phyloP scores from a whole-genome alignment of 2,329 filamentous ascomycete genomes.

The Pseudogymnoascus pannorum region DNA sequence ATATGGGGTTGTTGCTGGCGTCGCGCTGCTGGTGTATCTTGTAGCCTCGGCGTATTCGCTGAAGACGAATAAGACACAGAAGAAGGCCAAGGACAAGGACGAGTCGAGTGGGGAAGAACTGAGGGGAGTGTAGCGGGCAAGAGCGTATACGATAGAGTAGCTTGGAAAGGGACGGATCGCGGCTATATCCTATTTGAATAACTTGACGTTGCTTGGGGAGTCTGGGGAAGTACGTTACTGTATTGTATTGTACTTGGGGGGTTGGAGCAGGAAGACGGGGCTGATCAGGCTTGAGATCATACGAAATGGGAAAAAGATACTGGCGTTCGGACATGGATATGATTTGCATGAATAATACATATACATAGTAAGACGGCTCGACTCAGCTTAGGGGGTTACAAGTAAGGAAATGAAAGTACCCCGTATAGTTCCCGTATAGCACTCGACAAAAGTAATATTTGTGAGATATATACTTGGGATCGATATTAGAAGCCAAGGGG shows the following conservation, averaged over 20 bases:
- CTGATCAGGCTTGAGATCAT: not conserved
- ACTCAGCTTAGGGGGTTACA: not conserved
- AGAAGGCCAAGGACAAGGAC: not conserved
- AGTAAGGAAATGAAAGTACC: not conserved
- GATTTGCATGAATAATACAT: no score
- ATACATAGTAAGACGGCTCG: not conserved
- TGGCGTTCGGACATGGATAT: not conserved
- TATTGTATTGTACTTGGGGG: not conserved
- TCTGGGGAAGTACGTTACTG: not conserved
- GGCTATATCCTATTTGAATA: not conserved
- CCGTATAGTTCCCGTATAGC: not conserved
- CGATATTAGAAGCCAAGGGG: not conserved
- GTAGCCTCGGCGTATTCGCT: conserved; percentile 8
- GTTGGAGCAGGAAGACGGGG: not conserved
- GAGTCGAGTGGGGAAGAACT: not conserved
- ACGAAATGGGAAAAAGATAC: not conserved
- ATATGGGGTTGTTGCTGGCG: conserved; percentile 48
- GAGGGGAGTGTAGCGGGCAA: not conserved
- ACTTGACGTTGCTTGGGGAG: not conserved
- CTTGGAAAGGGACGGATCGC: not conserved
- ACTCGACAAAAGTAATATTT: not conserved
- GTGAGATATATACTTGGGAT: not conserved
- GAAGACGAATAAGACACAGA: not conserved
- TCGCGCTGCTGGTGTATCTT: conserved; percentile 41
- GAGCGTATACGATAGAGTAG: not conserved